Conservation (phyloP, 1,139 yeast genomes). For the Yamadazyma aaseri region DNA sequence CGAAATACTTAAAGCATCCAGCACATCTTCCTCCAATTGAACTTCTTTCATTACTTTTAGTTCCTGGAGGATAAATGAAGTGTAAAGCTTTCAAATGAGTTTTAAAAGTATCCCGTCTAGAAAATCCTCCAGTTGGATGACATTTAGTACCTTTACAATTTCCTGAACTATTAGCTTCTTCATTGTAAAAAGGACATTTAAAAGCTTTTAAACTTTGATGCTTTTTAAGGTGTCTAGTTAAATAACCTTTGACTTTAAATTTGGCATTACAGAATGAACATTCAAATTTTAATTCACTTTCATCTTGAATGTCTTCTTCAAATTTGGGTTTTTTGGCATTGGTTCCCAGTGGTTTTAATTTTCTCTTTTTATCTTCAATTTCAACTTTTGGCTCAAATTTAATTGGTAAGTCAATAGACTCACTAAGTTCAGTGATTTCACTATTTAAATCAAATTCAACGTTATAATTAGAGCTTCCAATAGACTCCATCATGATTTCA, state of each 20-base stretch:
- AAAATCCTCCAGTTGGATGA: constrained; percentile 60
- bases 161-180: constrained; percentile 11
- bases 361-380: constrained; percentile 7
- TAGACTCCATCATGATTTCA: no score
- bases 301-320: constrained; percentile 4
- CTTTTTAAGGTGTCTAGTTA: constrained; percentile 56
- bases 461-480: no score
- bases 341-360: not conserved
- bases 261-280: constrained; percentile 48
- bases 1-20: constrained; percentile 52
- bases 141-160: constrained; percentile 41
- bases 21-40: constrained; percentile 53
- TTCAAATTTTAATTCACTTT: constrained; percentile 13
- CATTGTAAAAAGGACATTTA: constrained; percentile 53
- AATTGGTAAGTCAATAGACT: constrained; percentile 9
- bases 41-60: constrained; percentile 46
- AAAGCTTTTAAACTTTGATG: constrained; percentile 52
- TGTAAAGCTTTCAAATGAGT: constrained; percentile 59
- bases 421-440: constrained; percentile 9
- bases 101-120: constrained; percentile 57
- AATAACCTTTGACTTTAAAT: constrained; percentile 56
- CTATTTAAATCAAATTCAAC: not conserved
- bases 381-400: constrained; percentile 4
- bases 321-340: constrained; percentile 5
- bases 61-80: constrained; percentile 59